These are phyloP conservation scores for Perilla frutescens DNA, from an alignment of 257 asterid species.

Conservation along the genomic window DNA sequence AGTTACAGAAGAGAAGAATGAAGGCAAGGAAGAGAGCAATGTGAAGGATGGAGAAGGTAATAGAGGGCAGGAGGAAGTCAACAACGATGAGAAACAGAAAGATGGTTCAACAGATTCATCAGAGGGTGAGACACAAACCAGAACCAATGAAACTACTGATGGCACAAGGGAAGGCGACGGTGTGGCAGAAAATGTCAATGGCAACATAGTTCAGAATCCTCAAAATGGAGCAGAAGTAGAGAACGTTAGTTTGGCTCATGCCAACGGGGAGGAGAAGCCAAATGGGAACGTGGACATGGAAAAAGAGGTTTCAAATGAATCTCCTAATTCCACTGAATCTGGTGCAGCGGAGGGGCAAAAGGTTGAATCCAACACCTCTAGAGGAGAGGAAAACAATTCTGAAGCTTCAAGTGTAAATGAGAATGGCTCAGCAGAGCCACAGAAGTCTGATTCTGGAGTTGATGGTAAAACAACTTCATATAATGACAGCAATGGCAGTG, in stretches of 20 bases:
- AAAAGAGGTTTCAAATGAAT: conserved; percentile 35
- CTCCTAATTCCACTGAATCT: conserved; percentile 31
- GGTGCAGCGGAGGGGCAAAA: conserved; percentile 34
- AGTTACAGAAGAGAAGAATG: conserved; percentile 41
- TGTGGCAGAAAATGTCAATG: conserved; percentile 34
- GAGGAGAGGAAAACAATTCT: conserved; percentile 30
- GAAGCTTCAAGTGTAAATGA: conserved; percentile 33
- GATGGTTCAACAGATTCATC: conserved; percentile 41
- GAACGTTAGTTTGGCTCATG: conserved; percentile 31
- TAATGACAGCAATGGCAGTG: conserved; percentile 55
- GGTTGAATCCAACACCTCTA: conserved; percentile 24
- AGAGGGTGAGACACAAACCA: conserved; percentile 30
- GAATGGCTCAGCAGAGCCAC: conserved; percentile 33
- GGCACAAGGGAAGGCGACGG: conserved; percentile 34
- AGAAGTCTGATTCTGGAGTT: conserved; percentile 39
- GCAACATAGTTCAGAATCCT: conserved; percentile 36
- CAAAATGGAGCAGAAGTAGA: conserved; percentile 41
- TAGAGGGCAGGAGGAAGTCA: conserved; percentile 36
- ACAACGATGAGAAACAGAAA: conserved; percentile 40
- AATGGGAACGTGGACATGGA: conserved; percentile 27
- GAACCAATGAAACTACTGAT: conserved; percentile 39
- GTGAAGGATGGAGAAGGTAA: conserved; percentile 41
- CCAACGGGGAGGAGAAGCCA: conserved; percentile 40
- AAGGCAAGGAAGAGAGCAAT: conserved; percentile 38
- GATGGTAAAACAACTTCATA: conserved; percentile 48